These are phyloP conservation scores for Mycena epipterygia DNA, from an alignment of 768 basidiomycete genomes.

Conservation along the genomic window DNA sequence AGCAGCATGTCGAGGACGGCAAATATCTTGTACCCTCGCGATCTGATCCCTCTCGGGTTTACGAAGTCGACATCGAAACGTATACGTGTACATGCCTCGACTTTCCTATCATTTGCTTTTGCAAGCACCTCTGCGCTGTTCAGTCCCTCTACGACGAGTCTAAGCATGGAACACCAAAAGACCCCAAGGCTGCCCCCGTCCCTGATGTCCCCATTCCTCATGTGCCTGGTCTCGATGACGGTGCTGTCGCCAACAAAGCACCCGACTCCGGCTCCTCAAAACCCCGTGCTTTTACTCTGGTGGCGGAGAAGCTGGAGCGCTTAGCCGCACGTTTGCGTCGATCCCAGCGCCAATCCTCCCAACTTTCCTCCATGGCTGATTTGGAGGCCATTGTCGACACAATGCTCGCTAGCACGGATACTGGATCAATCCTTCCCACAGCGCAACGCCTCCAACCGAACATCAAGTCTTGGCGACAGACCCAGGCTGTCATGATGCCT, in stretches of 20 bases:
- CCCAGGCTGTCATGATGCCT: not conserved
- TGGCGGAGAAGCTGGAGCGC: conserved; percentile 20
- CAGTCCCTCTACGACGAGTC: conserved; percentile 17
- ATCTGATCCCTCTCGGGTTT: not conserved
- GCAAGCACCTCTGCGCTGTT: conserved; percentile 40
- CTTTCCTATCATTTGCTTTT: conserved; percentile 34
- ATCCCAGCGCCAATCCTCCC: not conserved
- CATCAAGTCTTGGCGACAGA: not conserved
- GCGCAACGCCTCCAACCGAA: not conserved
- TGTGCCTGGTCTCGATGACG: too few species aligned
- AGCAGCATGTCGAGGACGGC: conserved; percentile 2
- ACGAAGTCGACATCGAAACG: conserved; percentile 30
- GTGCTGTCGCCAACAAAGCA: not conserved
- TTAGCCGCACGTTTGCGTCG: not conserved
- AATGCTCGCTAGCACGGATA: not conserved
- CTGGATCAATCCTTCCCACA: not conserved
- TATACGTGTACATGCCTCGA: conserved; percentile 25
- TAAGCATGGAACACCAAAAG: not conserved
- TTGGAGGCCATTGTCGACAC: not conserved
- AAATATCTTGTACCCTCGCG: conserved; percentile 20
- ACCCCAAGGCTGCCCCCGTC: not conserved
- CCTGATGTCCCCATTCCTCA: not conserved
- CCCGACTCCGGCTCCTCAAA: not conserved
- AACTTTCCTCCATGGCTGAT: not conserved
- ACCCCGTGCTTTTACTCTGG: not conserved